These are phyloP conservation scores for Fusarium pseudograminearum DNA, from an alignment of 2,329 filamentous ascomycete genomes.

Conservation along the genomic window DNA sequence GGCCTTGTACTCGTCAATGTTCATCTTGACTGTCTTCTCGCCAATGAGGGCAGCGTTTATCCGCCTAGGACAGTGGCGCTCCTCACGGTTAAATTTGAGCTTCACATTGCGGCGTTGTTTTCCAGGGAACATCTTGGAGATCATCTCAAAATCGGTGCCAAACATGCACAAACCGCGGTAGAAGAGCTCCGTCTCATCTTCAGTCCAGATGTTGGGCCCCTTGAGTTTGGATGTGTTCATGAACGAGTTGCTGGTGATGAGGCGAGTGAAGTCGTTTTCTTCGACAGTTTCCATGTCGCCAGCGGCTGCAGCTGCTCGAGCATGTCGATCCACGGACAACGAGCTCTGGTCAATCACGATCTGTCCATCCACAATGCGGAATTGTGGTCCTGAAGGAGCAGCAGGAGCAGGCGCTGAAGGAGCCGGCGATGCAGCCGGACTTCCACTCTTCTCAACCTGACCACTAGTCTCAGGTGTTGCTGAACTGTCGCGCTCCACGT, in stretches of 20 bases:
- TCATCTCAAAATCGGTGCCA: constrained; percentile 86
- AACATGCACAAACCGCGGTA: constrained; percentile 81
- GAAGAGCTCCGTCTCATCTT: constrained; percentile 79
- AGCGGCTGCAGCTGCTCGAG: constrained; percentile 65
- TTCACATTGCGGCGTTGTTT: constrained; percentile 81
- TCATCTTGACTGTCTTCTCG: constrained; percentile 67
- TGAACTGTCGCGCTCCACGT: constrained; percentile 42
- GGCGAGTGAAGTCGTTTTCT: constrained; percentile 81
- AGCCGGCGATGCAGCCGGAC: constrained; percentile 44
- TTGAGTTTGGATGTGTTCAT: constrained; percentile 70
- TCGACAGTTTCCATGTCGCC: constrained; percentile 72
- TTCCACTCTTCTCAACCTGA: constrained; percentile 38
- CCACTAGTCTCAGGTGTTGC: constrained; percentile 38
- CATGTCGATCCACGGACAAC: constrained; percentile 75
- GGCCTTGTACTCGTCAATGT: constrained; percentile 71
- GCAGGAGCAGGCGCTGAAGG: constrained; percentile 46
- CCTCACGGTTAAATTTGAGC: constrained; percentile 85
- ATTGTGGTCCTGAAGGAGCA: constrained; percentile 62
- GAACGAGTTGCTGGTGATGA: constrained; percentile 77
- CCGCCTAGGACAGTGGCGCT: constrained; percentile 72
- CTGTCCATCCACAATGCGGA: constrained; percentile 76
- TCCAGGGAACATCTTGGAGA: constrained; percentile 78
- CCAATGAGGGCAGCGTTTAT: constrained; percentile 74
- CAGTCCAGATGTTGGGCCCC: constrained; percentile 76
- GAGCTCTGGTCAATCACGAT: constrained; percentile 78